Percentiles rank a stretch among this genome's conserved stretches.
Conservation (phyloP, 768 basidiomycete genomes). For the Lentinula aciculospora region DNA sequence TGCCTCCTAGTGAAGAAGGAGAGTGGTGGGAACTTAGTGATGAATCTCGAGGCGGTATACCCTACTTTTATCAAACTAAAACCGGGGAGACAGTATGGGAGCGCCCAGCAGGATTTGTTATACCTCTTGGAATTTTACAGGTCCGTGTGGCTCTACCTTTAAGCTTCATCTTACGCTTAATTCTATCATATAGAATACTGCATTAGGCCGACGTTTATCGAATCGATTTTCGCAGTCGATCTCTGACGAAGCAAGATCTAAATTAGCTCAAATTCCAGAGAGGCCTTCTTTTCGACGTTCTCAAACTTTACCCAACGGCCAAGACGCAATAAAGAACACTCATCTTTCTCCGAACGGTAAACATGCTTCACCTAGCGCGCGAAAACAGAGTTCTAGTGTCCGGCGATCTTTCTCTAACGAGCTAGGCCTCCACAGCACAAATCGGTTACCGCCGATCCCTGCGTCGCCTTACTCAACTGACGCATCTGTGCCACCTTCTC, state of each 20-base stretch:
- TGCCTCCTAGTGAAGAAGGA: slow-evolving; percentile 79
- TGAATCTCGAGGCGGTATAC: slow-evolving; percentile 73
- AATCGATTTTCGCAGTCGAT: slow-evolving; percentile 36
- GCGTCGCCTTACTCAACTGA: slow-evolving; percentile 67
- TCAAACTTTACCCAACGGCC: slow-evolving; percentile 29
- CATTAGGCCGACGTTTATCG: slow-evolving; percentile 66
- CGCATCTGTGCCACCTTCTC: slow-evolving; percentile 50
- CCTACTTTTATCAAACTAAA: slow-evolving; percentile 94
- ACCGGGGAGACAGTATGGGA: slow-evolving; percentile 92
- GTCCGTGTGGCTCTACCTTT: slow-evolving; percentile 28
- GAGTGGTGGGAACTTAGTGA: slow-evolving; percentile 97
- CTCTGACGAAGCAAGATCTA: slow-evolving; percentile 12
- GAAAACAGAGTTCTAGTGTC: slow-evolving; percentile 17
- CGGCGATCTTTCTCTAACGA: slow-evolving; percentile 28
- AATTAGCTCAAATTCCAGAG: slow-evolving; percentile 15
- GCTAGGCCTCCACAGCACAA: neutral
- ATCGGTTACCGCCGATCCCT: slow-evolving; percentile 59
- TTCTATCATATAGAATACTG: slow-evolving; percentile 48
- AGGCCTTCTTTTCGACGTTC: slow-evolving; percentile 29
- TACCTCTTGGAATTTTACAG: slow-evolving; percentile 86
- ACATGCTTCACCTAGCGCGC: slow-evolving; percentile 11
- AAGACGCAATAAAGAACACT: slow-evolving; percentile 13
- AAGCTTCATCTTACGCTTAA: slow-evolving; percentile 6
- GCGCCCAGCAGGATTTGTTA: slow-evolving; percentile 83
- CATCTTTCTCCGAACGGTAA: slow-evolving; percentile 3